phyloP scores from a whole-genome alignment of 805 yeast species.

The Yamadazyma phyllophila region DNA sequence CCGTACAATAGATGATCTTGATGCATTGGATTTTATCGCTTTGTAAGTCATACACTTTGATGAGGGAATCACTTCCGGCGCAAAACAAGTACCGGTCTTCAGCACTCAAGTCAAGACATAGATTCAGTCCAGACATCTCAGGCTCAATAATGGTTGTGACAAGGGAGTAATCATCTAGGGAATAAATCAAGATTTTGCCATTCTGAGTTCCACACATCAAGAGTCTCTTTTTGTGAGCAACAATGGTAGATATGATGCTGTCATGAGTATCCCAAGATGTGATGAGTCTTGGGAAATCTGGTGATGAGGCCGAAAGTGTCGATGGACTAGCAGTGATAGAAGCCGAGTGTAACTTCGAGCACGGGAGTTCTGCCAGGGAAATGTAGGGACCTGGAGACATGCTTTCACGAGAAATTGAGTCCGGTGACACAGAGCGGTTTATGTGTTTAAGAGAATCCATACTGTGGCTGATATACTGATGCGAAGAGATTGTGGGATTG shows the following conservation, averaged over 20 bases:
- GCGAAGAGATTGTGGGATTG: too few species aligned
- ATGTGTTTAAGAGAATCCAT: conserved; percentile 3
- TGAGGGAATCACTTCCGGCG: conserved; percentile 87
- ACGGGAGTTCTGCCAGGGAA: conserved; percentile 3
- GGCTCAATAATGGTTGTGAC: conserved; percentile 34
- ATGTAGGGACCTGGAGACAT: conserved; percentile 3
- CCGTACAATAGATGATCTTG: conserved; percentile 75
- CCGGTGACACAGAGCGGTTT: neutral
- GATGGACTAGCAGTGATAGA: neutral
- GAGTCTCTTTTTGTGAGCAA: conserved; percentile 55
- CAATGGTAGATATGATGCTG: conserved; percentile 69
- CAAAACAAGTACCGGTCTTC: conserved; percentile 65
- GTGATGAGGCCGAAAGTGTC: neutral
- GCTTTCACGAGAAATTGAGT: neutral
- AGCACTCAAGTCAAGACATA: conserved; percentile 58
- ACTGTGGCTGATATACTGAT: conserved; percentile 1
- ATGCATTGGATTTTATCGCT: conserved; percentile 35
- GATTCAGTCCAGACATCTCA: conserved; percentile 68
- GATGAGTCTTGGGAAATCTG: conserved; percentile 25
- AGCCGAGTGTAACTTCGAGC: neutral
- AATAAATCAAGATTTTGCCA: conserved; percentile 71
- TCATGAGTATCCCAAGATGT: conserved; percentile 78
- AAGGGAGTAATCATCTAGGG: conserved; percentile 54
- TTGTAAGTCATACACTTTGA: conserved; percentile 75
- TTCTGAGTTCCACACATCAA: conserved; percentile 91